Evolutionary conservation across 192 early-diverging fungal genomes (phyloP), one percentile per base, ranked within the genome.

Genomic region (Funneliformis geosporum): DNA sequence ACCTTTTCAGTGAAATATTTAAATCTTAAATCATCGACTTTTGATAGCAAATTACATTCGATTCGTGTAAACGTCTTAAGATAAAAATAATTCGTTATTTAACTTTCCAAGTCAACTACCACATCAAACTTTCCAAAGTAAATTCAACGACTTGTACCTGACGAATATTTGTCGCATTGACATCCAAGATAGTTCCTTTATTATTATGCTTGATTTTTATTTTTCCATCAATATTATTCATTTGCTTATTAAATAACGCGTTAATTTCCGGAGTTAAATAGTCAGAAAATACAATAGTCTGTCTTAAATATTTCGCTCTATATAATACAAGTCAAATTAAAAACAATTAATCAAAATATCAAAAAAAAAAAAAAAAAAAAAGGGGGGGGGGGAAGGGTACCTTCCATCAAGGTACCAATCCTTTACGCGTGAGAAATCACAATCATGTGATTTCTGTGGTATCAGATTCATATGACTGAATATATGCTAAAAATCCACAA

Each of bases 361-460:
- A 46, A 44, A 47, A 0, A n/a, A n/a, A n/a, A n/a, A 25, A 0
- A 67, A 43, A 21, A 64, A 42, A 43, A 1, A 9, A 47, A 10
- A 44, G 67, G 18, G 0, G 47, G 8, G 11, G 21, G 42, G 18
- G 9, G 38, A 50, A 40, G 81, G 77, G 73, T 75, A 89, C 82
- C 85, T 90, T 25, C 94, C 94, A 66, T 98, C 98, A 21, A 99
- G 85, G 72, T 89, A 93, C 91, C 94, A 97, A 65, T 87, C 88
- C 62, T 93, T 90, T 47, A 97, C 90, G 23, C 98, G 89, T 2
- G 96, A 97, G 87, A 99, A 98, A 81, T 99, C 96, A 83, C 95
- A 97, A 38, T 92, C 96, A 71, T 97, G 96, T n/a, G 93, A 85
- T 79, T 94, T 88, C 78, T 95, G 96, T 4, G 98, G 97, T 14